These are phyloP conservation scores for Daldinia bambusicola DNA, from an alignment of 495 filamentous ascomycete genomes.

Conservation along the genomic window DNA sequence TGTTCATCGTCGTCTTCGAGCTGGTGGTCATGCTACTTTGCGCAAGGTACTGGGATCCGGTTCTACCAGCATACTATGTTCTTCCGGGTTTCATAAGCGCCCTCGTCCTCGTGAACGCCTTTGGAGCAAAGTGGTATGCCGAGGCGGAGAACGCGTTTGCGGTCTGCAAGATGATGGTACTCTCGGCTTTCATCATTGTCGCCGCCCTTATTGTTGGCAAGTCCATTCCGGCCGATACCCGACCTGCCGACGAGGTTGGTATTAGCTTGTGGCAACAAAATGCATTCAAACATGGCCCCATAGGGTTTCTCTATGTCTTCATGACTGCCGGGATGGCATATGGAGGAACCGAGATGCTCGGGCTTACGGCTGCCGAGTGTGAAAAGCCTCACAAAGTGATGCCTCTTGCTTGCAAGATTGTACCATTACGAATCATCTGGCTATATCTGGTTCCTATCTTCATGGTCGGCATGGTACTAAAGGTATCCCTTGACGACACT, in stretches of 20 bases:
- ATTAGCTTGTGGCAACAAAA: conserved; percentile 53
- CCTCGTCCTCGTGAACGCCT: conserved; percentile 65
- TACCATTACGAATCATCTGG: conserved; percentile 79
- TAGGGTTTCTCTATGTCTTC: conserved; percentile 68
- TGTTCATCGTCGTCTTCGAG: conserved; percentile 58
- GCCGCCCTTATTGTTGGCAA: conserved; percentile 53
- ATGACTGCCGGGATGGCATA: conserved; percentile 70
- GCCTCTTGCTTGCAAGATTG: conserved; percentile 74
- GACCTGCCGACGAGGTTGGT: conserved; percentile 34
- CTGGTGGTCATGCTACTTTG: conserved; percentile 60
- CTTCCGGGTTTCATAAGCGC: conserved; percentile 58
- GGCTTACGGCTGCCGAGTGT: conserved; percentile 76
- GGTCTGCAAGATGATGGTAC: conserved; percentile 57
- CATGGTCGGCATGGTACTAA: conserved; percentile 62
- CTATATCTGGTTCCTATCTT: conserved; percentile 72
- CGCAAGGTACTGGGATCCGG: conserved; percentile 59
- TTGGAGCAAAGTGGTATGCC: conserved; percentile 66
- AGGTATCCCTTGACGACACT: conserved; percentile 35
- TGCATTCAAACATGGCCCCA: conserved; percentile 68
- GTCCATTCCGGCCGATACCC: conserved; percentile 45
- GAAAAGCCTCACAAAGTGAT: conserved; percentile 75
- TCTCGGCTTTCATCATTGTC: conserved; percentile 55
- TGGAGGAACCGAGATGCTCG: conserved; percentile 71
- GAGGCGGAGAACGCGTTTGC: conserved; percentile 64
- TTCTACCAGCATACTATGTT: conserved; percentile 50